A percentile compares a stretch with the other conserved stretches of the same genome.
These are phyloP conservation scores for Cryptococcus jaspeensis DNA, from an alignment of 1,284 basidiomycete species.

Conservation along the genomic window DNA sequence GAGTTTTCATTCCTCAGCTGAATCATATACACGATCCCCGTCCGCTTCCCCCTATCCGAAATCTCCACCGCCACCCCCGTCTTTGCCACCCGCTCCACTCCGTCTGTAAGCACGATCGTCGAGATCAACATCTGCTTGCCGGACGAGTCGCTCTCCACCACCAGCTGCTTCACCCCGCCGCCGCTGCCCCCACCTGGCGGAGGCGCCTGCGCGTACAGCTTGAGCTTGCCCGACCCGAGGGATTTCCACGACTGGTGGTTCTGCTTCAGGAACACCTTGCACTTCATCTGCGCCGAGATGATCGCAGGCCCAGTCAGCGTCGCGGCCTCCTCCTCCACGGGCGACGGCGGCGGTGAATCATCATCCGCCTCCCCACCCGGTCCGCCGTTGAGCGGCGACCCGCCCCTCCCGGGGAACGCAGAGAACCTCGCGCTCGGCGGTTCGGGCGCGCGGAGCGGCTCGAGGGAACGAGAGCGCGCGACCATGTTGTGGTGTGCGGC, in stretches of 20 bases:
- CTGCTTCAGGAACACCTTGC: slow-evolving; percentile 96
- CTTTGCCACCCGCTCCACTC: slow-evolving; percentile 95
- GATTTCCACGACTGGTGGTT: slow-evolving; percentile 97
- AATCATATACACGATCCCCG: slow-evolving; percentile 98
- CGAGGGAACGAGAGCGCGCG: slow-evolving; percentile 33
- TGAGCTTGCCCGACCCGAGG: slow-evolving; percentile 81
- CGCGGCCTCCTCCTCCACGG: slow-evolving; percentile 59
- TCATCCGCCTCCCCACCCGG: slow-evolving; percentile 54
- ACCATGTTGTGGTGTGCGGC: slow-evolving; percentile 4
- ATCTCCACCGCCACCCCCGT: slow-evolving; percentile 96
- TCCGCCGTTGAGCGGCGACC: slow-evolving; percentile 1
- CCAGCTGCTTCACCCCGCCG: slow-evolving; percentile 89
- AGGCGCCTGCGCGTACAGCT: slow-evolving; percentile 73
- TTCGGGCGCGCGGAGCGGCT: slow-evolving; percentile 37
- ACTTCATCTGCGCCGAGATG: slow-evolving; percentile 92
- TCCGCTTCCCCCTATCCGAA: slow-evolving; percentile 81
- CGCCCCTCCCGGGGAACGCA: slow-evolving; percentile 21
- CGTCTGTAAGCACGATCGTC: slow-evolving; percentile 92
- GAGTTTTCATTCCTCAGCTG: slow-evolving; percentile 85
- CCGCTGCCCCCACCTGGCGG: slow-evolving; percentile 48
- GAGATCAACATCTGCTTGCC: slow-evolving; percentile 76
- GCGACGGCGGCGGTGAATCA: slow-evolving; percentile 73
- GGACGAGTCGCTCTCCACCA: slow-evolving; percentile 84
- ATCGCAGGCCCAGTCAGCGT: slow-evolving; percentile 64
- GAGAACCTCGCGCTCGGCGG: slow-evolving; percentile 34